phyloP scores from a whole-genome alignment of 139 green algal species.

The Trebouxia sp. region DNA sequence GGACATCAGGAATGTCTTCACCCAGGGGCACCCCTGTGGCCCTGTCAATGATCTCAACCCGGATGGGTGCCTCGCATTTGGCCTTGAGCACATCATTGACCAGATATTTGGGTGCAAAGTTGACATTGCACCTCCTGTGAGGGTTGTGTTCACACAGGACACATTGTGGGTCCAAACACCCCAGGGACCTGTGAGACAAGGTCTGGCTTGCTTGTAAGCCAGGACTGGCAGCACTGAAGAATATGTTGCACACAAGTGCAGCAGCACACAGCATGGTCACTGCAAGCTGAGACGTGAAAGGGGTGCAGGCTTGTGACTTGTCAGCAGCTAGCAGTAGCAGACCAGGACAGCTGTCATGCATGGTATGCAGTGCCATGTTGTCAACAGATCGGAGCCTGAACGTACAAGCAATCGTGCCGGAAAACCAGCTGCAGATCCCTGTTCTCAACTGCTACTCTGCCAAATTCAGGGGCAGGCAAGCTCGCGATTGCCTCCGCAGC shows the following conservation, averaged over 20 bases:
- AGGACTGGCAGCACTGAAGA: too few relatives aligned
- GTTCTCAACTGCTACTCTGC: constrained; percentile 54
- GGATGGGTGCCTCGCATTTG: constrained; percentile 81
- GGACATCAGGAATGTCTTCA: constrained; percentile 67
- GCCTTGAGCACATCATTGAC: constrained; percentile 84
- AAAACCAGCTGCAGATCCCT: constrained; percentile 88
- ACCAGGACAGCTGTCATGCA: too few relatives aligned
- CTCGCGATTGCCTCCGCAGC: constrained; percentile 54
- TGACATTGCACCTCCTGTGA: constrained; percentile 75
- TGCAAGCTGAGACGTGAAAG: too few relatives aligned
- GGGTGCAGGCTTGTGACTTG: too few relatives aligned
- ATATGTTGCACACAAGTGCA: too few relatives aligned
- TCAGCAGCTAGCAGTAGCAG: too few relatives aligned
- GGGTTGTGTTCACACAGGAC: constrained; percentile 89
- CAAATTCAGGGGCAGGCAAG: constrained; percentile 67
- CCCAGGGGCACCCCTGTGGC: constrained; percentile 65
- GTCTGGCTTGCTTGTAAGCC: too few relatives aligned
- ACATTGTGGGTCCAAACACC: constrained; percentile 84
- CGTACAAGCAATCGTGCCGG: constrained; percentile 87
- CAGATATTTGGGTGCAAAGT: constrained; percentile 79
- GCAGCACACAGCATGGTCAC: too few relatives aligned
- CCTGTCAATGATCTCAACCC: constrained; percentile 83
- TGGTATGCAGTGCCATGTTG: too few relatives aligned
- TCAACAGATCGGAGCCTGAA: too few relatives aligned
- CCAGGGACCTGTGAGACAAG: constrained; percentile 72